Evolutionary conservation across 148 eudicot species (phyloP), one percentile per base, ranked within the genome.

Genomic region (Mesembryanthemum crystallinum): DNA sequence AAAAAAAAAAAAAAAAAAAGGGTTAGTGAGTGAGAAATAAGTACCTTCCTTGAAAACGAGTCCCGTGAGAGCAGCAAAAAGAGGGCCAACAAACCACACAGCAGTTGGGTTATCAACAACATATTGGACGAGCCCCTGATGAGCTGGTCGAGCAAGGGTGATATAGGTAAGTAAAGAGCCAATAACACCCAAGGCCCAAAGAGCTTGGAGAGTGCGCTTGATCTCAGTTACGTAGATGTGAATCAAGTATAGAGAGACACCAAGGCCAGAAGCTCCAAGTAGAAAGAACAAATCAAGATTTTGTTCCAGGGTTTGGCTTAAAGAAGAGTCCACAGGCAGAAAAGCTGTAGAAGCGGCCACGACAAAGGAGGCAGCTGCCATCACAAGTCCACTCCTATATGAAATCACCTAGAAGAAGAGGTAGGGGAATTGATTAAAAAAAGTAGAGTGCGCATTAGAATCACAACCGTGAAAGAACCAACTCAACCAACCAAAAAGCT

Each of bases 31-130:
- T n/a, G n/a, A n/a, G n/a, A n/a, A n/a, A n/a, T n/a, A n/a, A n/a
- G n/a, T 75, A 89, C 98, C 97, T 94, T 94, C 97, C 80, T 92
- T 92, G 87, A 92, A 92, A 45, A 94, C 93, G 10, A 92, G 89
- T n/a, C 97, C 97, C 0, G 98, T 90, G 61, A 94, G 85, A 47
- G 98, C 80, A 37, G 97, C 96, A 83, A 92, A 94, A 47, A 90
- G 69, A 8, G 98, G 97, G 32, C 97, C 97, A 58, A 92, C 91
- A 70, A 92, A 84, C 98, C 96, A 94, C 74, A 92, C 86, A 67
- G 96, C 88, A 57, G 76, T 72, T n/a, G 98, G 93, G 74, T 92
- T 76, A 67, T 82, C 85, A 33, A 83, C 79, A 67, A 87, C 95
- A 72, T 88, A 89, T 39, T 86, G 87, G 32, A 92, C 87, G 43